Percentiles rank a stretch among this genome's conserved stretches.
Conservation (phyloP, 2,329 filamentous ascomycete genomes). For the Fusarium sp. region DNA sequence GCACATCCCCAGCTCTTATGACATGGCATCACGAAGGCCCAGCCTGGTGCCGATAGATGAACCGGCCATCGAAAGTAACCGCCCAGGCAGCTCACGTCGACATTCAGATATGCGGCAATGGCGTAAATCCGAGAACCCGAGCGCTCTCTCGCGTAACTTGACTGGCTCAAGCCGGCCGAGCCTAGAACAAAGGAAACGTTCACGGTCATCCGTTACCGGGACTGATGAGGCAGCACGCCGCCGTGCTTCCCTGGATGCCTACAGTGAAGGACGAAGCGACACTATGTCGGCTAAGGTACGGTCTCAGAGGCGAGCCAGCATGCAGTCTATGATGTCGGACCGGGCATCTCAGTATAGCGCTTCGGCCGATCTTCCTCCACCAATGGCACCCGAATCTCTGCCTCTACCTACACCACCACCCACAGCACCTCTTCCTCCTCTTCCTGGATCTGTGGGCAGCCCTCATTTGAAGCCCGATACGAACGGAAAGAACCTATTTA, state of each 20-base stretch:
- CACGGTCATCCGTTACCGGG: constrained; percentile 37
- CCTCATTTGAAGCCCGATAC: constrained; percentile 40
- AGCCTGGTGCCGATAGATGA: constrained; percentile 41
- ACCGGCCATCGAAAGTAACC: constrained; percentile 30
- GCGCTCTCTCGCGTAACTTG: constrained; percentile 24
- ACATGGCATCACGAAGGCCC: constrained; percentile 44
- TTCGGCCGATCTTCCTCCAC: constrained; percentile 45
- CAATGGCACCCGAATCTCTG: constrained; percentile 42
- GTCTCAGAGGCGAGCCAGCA: constrained; percentile 49
- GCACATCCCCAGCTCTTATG: constrained; percentile 21
- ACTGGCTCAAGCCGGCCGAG: constrained; percentile 29
- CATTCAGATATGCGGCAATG: constrained; percentile 52
- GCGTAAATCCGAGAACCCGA: constrained; percentile 42
- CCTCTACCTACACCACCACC: constrained; percentile 50
- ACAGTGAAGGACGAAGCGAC: constrained; percentile 43
- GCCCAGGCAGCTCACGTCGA: constrained; percentile 48
- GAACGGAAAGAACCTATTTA: constrained; percentile 47
- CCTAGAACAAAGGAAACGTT: constrained; percentile 39
- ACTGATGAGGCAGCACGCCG: constrained; percentile 44
- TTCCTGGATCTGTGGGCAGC: constrained; percentile 48
- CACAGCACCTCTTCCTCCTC: constrained; percentile 50
- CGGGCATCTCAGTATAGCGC: constrained; percentile 42
- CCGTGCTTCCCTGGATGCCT: constrained; percentile 53
- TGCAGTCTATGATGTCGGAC: constrained; percentile 49
- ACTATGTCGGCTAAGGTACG: constrained; percentile 40